Conservation (phyloP, 1,284 basidiomycete species). For the Irpex sp. region DNA sequence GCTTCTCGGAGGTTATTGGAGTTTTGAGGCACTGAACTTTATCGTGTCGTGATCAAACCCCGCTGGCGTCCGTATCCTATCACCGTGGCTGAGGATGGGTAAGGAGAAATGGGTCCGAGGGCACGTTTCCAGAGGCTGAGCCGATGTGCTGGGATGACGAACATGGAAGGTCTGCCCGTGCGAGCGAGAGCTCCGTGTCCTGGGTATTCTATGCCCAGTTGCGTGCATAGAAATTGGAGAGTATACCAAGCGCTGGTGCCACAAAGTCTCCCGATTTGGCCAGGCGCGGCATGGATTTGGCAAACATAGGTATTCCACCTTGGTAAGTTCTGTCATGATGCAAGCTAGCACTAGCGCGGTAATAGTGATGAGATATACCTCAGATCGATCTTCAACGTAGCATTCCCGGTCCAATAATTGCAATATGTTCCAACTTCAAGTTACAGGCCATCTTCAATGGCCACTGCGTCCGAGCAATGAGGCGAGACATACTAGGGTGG, state of each 20-base stretch:
- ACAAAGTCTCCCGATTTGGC: background rate
- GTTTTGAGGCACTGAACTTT: conserved; percentile 1
- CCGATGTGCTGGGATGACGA: background rate
- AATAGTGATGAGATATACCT: background rate
- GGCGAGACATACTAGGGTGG: background rate
- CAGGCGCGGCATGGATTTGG: background rate
- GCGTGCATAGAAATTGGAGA: background rate
- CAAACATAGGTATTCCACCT: background rate
- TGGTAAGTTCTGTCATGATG: background rate
- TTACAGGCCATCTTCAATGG: background rate
- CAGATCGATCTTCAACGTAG: background rate
- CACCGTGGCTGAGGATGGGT: background rate
- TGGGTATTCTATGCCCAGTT: background rate
- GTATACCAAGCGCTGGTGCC: background rate
- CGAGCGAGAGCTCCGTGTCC: background rate
- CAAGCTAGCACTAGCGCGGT: background rate
- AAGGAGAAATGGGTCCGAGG: conserved; percentile 1
- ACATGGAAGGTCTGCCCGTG: background rate
- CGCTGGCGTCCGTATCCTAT: background rate
- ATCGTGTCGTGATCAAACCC: background rate
- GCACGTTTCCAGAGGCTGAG: background rate
- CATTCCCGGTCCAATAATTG: background rate
- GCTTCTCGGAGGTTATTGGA: background rate
- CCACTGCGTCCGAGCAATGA: background rate
- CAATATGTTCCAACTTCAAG: no score